Percentiles rank a stretch among this genome's conserved stretches.
These are phyloP conservation scores for Phytophthora fragariae DNA, from an alignment of 352 stramenopile genomes.

Conservation along the genomic window DNA sequence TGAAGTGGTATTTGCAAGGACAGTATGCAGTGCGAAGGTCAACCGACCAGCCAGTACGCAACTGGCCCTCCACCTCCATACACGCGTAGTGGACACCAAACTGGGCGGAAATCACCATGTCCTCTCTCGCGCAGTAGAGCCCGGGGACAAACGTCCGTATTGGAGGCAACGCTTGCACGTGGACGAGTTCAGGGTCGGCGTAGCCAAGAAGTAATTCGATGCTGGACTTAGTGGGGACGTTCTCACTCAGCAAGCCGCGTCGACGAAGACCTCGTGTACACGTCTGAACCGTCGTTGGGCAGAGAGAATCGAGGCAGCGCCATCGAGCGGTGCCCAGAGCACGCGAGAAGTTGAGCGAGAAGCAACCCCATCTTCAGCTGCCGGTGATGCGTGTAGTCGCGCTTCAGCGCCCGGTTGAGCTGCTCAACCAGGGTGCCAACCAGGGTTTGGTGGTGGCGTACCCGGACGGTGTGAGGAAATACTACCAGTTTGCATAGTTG, in stretches of 20 bases:
- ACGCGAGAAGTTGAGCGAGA: not conserved
- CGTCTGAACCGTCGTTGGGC: no score
- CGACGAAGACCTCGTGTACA: no score
- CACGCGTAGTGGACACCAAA: conserved; percentile 13
- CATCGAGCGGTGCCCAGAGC: not conserved
- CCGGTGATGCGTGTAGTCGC: conserved; percentile 7
- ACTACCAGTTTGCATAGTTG: not conserved
- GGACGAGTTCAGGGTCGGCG: no score
- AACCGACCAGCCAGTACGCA: conserved; percentile 1
- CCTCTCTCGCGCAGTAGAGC: not conserved
- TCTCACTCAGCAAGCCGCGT: no score
- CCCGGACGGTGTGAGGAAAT: not conserved
- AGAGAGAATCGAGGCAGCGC: no score
- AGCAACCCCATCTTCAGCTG: conserved; percentile 7
- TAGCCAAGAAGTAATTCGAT: no score
- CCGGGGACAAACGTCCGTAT: no score
- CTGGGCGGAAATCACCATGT: conserved; percentile 10
- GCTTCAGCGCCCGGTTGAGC: conserved; percentile 1
- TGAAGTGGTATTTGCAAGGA: not conserved
- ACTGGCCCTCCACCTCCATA: conserved; percentile 4
- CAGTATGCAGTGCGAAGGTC: not conserved
- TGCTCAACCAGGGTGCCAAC: conserved; percentile 8
- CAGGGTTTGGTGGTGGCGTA: conserved; percentile 11
- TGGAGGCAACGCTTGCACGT: no score
- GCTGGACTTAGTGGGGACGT: no score